These are phyloP conservation scores for Haplosporangium gracile DNA, from an alignment of 192 early-diverging fungal species.

Conservation along the genomic window DNA sequence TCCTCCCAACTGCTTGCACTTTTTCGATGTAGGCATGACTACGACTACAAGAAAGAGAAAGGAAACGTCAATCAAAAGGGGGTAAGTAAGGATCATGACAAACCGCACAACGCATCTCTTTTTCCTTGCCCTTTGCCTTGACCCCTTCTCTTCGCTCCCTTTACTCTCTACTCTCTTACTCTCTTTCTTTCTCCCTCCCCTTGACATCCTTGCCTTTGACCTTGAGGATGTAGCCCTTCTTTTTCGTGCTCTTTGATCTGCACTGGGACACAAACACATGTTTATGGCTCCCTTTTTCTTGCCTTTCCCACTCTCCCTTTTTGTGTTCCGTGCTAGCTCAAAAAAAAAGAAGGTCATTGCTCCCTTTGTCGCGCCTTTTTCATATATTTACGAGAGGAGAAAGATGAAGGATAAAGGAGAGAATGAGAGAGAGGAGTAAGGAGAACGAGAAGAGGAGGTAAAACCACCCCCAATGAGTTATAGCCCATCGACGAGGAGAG, in stretches of 20 bases:
- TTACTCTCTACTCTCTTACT: no score
- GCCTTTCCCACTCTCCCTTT: not conserved
- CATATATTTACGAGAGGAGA: not conserved
- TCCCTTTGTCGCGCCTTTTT: not conserved
- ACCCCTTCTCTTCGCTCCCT: not conserved
- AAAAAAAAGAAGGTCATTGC: not conserved
- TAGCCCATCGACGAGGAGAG: no score
- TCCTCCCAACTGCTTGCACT: not conserved
- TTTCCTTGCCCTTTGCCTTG: not conserved
- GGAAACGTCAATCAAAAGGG: not conserved
- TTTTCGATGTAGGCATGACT: not conserved
- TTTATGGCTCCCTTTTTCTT: not conserved
- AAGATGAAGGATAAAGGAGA: not conserved
- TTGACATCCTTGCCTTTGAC: not conserved
- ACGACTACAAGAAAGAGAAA: not conserved
- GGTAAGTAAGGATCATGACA: not conserved
- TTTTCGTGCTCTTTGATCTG: not conserved
- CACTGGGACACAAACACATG: conserved; percentile 3
- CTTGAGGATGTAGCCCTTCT: not conserved
- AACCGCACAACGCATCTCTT: no score
- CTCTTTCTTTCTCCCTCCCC: not conserved
- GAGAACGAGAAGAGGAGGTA: not conserved
- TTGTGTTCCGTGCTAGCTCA: not conserved
- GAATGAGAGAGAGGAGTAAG: not conserved
- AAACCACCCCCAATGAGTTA: not conserved